Conservation (phyloP, 164 flowering plant species). For the Sedum album region DNA sequence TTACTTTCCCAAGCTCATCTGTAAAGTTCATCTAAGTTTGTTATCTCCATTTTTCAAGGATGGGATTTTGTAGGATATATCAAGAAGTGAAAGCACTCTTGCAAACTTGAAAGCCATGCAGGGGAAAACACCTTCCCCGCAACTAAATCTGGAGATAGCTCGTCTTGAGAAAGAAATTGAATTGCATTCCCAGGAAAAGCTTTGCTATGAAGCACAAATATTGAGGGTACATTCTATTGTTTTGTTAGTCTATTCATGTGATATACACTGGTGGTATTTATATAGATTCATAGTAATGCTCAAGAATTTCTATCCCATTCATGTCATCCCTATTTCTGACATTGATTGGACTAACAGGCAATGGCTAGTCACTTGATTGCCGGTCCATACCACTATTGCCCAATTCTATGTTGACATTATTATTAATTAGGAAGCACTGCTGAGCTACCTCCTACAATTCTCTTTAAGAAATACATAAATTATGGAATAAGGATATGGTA, state of each 20-base stretch:
- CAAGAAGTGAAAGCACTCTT: conserved; percentile 79
- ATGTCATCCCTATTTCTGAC: neutral
- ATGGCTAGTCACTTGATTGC: neutral
- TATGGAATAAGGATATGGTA: too few species aligned
- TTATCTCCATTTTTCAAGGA: neutral
- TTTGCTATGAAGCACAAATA: conserved; percentile 93
- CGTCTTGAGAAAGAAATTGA: conserved; percentile 88
- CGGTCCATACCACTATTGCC: neutral
- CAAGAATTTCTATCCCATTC: neutral
- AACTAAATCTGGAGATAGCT: conserved; percentile 53
- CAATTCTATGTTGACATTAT: neutral
- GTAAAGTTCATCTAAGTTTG: neutral
- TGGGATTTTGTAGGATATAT: conserved; percentile 47
- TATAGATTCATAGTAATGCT: neutral
- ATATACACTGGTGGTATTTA: neutral
- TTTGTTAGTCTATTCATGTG: neutral
- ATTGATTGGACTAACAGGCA: neutral
- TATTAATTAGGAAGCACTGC: neutral
- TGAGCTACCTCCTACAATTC: too few species aligned
- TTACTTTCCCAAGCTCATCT: neutral
- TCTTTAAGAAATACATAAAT: too few species aligned
- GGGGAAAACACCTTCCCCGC: conserved; percentile 60
- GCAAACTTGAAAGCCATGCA: conserved; percentile 57
- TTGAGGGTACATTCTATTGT: conserved; percentile 52
- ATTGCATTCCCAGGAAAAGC: conserved; percentile 66